phyloP scores from a whole-genome alignment of 1,284 basidiomycete genomes.

The Phellopilus nigrolimitatus region DNA sequence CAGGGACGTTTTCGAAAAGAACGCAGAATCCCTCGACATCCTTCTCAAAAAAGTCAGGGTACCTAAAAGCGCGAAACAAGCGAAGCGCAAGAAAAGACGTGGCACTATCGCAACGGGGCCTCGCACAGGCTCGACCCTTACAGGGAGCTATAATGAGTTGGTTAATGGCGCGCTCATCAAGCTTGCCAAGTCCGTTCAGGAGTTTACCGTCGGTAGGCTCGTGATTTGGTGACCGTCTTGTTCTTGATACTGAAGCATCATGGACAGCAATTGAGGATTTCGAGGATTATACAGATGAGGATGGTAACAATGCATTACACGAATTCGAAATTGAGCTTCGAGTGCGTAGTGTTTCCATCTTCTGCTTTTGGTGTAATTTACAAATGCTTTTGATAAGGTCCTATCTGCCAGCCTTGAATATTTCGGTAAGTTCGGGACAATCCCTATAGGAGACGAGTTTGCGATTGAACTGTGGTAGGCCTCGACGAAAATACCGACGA shows the following conservation, averaged over 20 bases:
- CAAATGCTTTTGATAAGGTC: conserved; percentile 2
- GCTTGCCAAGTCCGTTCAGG: conserved; percentile 10
- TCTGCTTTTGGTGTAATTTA: neutral
- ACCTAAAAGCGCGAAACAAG: conserved; percentile 12
- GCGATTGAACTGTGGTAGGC: neutral
- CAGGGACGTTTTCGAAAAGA: conserved; percentile 11
- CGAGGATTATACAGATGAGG: conserved; percentile 18
- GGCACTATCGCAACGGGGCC: neutral
- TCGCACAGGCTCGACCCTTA: conserved; percentile 7
- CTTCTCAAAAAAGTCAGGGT: conserved; percentile 8
- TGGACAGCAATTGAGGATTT: conserved; percentile 14
- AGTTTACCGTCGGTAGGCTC: conserved; percentile 7
- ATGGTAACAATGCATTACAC: conserved; percentile 8
- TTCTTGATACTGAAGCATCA: neutral
- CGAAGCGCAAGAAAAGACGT: conserved; percentile 10
- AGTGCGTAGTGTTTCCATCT: neutral
- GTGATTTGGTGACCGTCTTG: neutral
- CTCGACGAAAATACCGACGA: conserved; percentile 11
- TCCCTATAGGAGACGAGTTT: neutral
- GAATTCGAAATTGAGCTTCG: conserved; percentile 12
- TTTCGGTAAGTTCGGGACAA: conserved; percentile 5
- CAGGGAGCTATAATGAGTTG: neutral
- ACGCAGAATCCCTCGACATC: conserved; percentile 7
- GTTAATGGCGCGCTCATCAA: conserved; percentile 4
- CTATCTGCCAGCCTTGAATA: conserved; percentile 13